phyloP scores from a whole-genome alignment of 2,329 filamentous ascomycete genomes.

The Sordariomycetes sp. region DNA sequence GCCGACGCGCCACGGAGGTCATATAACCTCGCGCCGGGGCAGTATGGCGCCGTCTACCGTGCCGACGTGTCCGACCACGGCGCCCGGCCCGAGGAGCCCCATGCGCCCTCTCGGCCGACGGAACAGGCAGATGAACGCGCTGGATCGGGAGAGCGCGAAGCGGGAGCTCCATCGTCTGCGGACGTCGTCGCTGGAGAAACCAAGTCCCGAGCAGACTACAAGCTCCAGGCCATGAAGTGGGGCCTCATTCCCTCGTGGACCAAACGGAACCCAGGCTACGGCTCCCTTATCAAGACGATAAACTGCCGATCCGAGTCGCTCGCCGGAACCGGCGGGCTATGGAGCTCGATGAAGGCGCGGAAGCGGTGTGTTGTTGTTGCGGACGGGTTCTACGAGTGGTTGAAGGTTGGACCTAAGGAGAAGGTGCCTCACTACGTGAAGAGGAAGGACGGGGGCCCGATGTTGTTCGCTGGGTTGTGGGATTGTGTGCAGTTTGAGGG shows the following conservation, averaged over 20 bases:
- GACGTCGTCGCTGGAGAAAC: constrained; percentile 7
- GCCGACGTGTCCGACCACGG: constrained; percentile 54
- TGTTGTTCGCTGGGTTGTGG: constrained; percentile 88
- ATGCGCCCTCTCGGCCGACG: not conserved
- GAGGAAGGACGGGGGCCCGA: constrained; percentile 66
- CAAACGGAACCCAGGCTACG: constrained; percentile 67
- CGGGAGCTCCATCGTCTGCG: constrained; percentile 5
- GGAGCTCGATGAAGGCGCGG: constrained; percentile 78
- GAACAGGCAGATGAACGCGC: not conserved
- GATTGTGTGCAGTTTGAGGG: constrained; percentile 75
- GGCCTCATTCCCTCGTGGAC: constrained; percentile 91
- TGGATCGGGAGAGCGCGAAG: not conserved
- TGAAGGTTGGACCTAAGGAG: constrained; percentile 63
- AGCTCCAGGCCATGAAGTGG: constrained; percentile 91
- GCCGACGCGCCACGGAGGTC: constrained; percentile 51
- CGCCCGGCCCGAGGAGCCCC: constrained; percentile 22
- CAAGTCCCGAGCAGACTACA: constrained; percentile 35
- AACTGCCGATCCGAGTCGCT: constrained; percentile 91
- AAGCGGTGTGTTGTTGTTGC: constrained; percentile 82
- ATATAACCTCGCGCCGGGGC: constrained; percentile 89
- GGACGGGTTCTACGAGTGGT: constrained; percentile 94
- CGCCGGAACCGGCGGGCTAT: constrained; percentile 65
- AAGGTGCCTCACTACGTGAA: constrained; percentile 78
- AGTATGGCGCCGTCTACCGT: constrained; percentile 74
- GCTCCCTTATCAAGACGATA: constrained; percentile 72